Evolutionary conservation across 805 yeast species (phyloP), one percentile per base, ranked within the genome.

Genomic region (Metschnikowia lochheadii): DNA sequence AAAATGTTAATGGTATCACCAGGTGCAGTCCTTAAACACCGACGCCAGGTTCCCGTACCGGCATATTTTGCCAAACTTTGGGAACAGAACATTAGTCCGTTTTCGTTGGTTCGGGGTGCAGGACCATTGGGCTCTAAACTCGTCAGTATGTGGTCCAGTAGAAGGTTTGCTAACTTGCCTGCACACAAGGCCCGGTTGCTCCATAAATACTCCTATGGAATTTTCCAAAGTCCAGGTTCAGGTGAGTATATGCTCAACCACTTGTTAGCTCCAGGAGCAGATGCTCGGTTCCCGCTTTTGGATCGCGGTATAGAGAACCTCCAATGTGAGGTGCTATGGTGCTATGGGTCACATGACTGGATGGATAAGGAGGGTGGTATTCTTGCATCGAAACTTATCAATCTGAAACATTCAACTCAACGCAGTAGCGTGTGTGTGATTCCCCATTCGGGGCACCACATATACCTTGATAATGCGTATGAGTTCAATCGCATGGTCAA

Each of bases 221-320:
- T 91, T 11, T 94, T 94, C 74, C 87, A 84, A 56, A 85, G 88
- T 6, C 80, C 76, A 3, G 99, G 99, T 0, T 87, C 95, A 0
- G 98, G 98, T 6, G 99, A 92, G 68, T 92, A 92, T 64, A 84
- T 92, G 75, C 72, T 94, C 56, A 87, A 89, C 57, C 87, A 85
- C 62, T 73, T 90, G 17, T 70, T 92, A 21, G 91, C 89, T 0
- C 96, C 97, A 6, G 99, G 98, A 3, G 98, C 96, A 0, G 81
- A 82, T 44, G 96, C 97, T 0, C 74, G 97, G 54, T 70, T 78
- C 58, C 96, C 98, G 1, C 70, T 92, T 48, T 56, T 66, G 4
- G 74, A 71, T 15, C 66, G 87, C 18, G 75, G 71, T 1, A 73
- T 85, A 13, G 67, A 77, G 31, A 68, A 75, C 20, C 65, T 85